phyloP scores from a whole-genome alignment of 805 yeast species.

The Kodamaea jinghongensis region DNA sequence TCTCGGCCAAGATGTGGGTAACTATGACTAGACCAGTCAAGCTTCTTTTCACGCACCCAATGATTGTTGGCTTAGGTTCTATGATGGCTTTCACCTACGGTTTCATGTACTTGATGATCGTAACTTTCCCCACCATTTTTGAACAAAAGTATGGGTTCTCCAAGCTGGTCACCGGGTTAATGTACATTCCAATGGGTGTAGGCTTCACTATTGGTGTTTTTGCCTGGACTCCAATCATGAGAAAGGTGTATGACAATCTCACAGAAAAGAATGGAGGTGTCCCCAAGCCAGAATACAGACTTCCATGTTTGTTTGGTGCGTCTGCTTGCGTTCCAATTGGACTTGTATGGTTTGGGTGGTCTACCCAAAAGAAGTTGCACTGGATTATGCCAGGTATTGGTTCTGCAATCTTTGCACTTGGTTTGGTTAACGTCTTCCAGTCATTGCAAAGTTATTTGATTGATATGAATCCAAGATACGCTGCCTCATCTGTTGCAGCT shows the following conservation, averaged over 20 bases:
- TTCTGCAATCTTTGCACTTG: slow-evolving; percentile 55
- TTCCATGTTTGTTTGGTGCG: slow-evolving; percentile 49
- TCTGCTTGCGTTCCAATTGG: slow-evolving; percentile 59
- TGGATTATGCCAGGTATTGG: slow-evolving; percentile 69
- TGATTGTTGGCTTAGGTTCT: slow-evolving; percentile 60
- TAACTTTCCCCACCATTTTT: slow-evolving; percentile 57
- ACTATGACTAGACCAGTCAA: slow-evolving; percentile 56
- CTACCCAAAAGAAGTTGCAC: slow-evolving; percentile 51
- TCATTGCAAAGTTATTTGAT: slow-evolving; percentile 66
- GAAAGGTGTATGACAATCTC: slow-evolving; percentile 35
- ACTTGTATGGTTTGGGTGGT: slow-evolving; percentile 71
- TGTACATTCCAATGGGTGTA: slow-evolving; percentile 56
- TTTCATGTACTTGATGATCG: slow-evolving; percentile 60
- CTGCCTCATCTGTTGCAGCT: slow-evolving; percentile 70
- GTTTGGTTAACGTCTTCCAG: slow-evolving; percentile 62
- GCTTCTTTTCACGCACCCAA: slow-evolving; percentile 55
- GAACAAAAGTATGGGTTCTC: slow-evolving; percentile 44
- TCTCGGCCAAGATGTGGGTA: slow-evolving; percentile 36
- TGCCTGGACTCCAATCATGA: slow-evolving; percentile 47
- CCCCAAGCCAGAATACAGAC: slow-evolving; percentile 58
- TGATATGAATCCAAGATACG: slow-evolving; percentile 64
- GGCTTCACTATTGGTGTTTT: slow-evolving; percentile 52
- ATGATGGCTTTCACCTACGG: slow-evolving; percentile 68
- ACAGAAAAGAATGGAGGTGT: slow-evolving; percentile 48
- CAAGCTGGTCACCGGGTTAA: slow-evolving; percentile 51